Evolutionary conservation across 2,329 filamentous ascomycete genomes (phyloP).

Genomic region (Colletotrichum sp.): DNA sequence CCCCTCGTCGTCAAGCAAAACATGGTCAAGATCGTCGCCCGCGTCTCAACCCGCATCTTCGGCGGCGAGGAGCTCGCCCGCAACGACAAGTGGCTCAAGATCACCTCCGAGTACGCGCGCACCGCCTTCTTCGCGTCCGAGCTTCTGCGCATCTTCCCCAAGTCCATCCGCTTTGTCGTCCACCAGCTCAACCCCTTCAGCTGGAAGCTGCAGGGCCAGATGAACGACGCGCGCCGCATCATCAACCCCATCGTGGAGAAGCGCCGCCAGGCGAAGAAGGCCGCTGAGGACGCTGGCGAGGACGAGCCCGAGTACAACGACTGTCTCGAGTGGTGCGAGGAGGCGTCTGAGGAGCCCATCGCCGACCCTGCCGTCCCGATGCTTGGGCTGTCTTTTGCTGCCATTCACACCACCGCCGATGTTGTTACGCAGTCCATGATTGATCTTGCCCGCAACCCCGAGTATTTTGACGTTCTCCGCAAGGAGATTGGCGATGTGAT

Average conservation of each 20-base stretch:
- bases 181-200: conserved; percentile 23
- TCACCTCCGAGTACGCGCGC: conserved; percentile 15
- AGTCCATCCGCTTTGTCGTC: conserved; percentile 14
- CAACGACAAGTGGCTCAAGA: conserved; percentile 24
- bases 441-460: conserved; percentile 24
- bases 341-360: background rate
- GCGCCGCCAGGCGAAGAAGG: conserved; percentile 16
- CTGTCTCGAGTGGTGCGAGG: conserved; percentile 26
- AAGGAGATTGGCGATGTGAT: conserved; percentile 26
- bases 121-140: conserved; percentile 8
- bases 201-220: conserved; percentile 4
- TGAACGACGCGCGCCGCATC: conserved; percentile 22
- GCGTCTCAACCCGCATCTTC: conserved; percentile 25
- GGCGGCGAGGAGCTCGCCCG: conserved; percentile 26
- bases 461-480: conserved; percentile 26
- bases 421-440: conserved; percentile 24
- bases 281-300: conserved; percentile 5
- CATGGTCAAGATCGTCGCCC: conserved; percentile 20
- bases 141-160: conserved; percentile 22
- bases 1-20: background rate
- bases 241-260: conserved; percentile 22
- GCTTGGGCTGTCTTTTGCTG: conserved; percentile 26
- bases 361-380: conserved; percentile 17
- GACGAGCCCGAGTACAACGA: conserved; percentile 22
- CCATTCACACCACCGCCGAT: conserved; percentile 29